Conservation (phyloP, 768 basidiomycete genomes). For the Russula griseocarnosa region DNA sequence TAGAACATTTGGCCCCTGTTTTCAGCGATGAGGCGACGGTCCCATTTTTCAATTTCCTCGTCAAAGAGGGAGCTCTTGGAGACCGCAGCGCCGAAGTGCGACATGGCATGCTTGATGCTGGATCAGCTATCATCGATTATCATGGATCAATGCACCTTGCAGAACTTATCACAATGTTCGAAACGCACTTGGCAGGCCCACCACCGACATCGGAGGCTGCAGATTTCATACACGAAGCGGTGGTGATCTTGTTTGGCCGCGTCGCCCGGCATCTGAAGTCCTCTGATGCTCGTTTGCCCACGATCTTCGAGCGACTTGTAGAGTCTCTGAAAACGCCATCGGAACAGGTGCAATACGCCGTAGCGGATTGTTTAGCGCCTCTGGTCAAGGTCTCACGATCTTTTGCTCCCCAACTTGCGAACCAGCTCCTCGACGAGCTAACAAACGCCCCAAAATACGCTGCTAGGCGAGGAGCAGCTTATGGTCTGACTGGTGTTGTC, state of each 20-base stretch:
- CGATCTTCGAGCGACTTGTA: constrained; percentile 79
- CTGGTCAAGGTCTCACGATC: constrained; percentile 68
- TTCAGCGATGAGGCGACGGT: constrained; percentile 60
- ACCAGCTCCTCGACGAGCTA: constrained; percentile 71
- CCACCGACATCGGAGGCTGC: constrained; percentile 60
- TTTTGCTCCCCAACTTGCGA: constrained; percentile 60
- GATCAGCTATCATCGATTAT: constrained; percentile 72
- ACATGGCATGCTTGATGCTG: constrained; percentile 82
- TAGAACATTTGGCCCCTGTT: constrained; percentile 61
- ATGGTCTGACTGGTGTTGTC: constrained; percentile 89
- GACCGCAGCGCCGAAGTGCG: constrained; percentile 81
- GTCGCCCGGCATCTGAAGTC: constrained; percentile 83
- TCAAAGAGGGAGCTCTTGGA: constrained; percentile 82
- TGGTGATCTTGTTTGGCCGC: constrained; percentile 91
- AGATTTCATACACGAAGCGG: constrained; percentile 90
- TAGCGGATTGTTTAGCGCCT: constrained; percentile 91
- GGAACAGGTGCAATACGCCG: constrained; percentile 94
- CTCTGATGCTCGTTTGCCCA: constrained; percentile 70
- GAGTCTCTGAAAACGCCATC: constrained; percentile 90
- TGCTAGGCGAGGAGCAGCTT: constrained; percentile 92
- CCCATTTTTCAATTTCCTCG: constrained; percentile 79
- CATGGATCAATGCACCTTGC: constrained; percentile 73
- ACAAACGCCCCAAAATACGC: constrained; percentile 84
- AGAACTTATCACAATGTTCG: constrained; percentile 76
- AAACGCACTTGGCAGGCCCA: constrained; percentile 56